phyloP scores from a whole-genome alignment of 768 basidiomycete genomes.

The Russula earlei region DNA sequence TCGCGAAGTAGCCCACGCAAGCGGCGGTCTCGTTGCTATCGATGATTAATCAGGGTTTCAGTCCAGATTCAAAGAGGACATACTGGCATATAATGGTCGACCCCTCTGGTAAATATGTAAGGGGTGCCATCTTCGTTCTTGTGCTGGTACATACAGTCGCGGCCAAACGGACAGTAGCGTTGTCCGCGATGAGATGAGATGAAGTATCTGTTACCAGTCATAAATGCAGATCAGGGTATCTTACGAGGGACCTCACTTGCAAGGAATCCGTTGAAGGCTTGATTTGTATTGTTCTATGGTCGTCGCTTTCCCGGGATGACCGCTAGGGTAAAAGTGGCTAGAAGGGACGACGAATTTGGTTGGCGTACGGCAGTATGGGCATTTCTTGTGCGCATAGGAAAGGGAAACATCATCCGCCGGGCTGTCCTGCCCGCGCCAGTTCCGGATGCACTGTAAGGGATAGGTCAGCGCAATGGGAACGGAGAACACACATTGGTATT shows the following conservation, averaged over 20 bases:
- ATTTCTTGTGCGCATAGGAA: constrained; percentile 61
- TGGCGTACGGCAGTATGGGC: constrained; percentile 63
- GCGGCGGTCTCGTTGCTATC: constrained; percentile 11
- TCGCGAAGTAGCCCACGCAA: not conserved
- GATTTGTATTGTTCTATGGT: constrained; percentile 52
- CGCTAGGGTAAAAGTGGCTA: constrained; percentile 52
- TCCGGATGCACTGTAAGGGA: constrained; percentile 55
- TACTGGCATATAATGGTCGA: constrained; percentile 46
- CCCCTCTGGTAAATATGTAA: constrained; percentile 46
- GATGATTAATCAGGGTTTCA: not conserved
- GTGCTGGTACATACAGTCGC: constrained; percentile 77
- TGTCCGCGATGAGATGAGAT: constrained; percentile 36
- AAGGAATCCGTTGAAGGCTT: constrained; percentile 63
- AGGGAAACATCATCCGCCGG: constrained; percentile 42
- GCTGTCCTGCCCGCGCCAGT: constrained; percentile 59
- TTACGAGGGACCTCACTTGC: constrained; percentile 38
- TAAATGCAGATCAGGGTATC: not conserved
- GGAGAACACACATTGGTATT: not conserved
- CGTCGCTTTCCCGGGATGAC: constrained; percentile 41
- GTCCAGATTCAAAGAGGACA: constrained; percentile 7
- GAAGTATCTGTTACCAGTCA: constrained; percentile 44
- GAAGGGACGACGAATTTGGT: constrained; percentile 69
- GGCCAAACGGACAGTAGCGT: constrained; percentile 68
- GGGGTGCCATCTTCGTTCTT: constrained; percentile 55
- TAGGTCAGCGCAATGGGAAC: not conserved